Base-by-base conservation (phyloP, 192 early-diverging fungal genomes). In the Physocladia obscura region DNA sequence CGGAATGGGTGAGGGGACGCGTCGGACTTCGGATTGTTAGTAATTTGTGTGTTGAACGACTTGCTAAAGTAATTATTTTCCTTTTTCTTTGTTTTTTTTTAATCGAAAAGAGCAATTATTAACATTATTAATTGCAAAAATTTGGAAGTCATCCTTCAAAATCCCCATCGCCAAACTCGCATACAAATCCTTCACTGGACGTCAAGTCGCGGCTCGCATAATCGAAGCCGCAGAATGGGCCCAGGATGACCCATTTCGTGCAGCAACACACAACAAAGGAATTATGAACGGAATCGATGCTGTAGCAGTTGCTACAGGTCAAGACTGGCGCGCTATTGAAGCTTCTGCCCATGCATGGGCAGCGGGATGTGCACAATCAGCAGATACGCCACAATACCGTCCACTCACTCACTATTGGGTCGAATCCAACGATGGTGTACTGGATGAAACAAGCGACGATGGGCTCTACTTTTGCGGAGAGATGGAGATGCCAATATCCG, bases 241-340 rank as follows among this genome's bases (percentile, higher is more conserved):
- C 2, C 75, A 79, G 26, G 75, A 87, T 21, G 90, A 91, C 52
- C 86, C 85, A 30, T 91, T 81, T 64, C 81, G 90, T 17, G 89
- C 90, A 6, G 81, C 87, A 0, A 91, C 90, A 0, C 88, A 91
- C 63, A 91, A 91, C 79, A 91, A 91, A 71, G 90, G 90, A 3
- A 89, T 91, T 49, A 90, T 91, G 89, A 91, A 91, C 73, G 90
- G 90, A 2, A 86, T 91, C 56, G 90, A 91, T 69, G 88, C 90
- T 31, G 89, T 91, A 19, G 88, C 88, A 1, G 58, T 91, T 38
- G 90, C 90, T 3, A 86, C 88, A 2, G 90, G 90, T 0, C 90
- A 91, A 64, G 90, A 91, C 61, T 91, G 90, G 90, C 76, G 90
- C 26, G 90, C 90, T 3, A 81, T 91, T 70, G 90, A 89, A 68